Base-by-base conservation (phyloP, 2,329 filamentous ascomycete species). In the Pseudogymnoascus sp. region DNA sequence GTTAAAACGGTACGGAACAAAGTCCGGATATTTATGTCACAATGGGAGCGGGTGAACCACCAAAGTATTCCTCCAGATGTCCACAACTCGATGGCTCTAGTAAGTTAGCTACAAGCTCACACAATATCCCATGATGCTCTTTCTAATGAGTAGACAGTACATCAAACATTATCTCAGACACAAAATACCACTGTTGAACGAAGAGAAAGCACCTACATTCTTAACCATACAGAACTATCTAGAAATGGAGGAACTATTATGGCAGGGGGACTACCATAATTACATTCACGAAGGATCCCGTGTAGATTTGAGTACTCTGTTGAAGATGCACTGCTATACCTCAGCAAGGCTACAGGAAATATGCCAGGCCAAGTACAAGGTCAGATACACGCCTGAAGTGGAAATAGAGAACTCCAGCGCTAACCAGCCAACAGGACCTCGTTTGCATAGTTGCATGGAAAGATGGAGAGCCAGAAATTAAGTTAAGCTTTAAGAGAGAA, bases 281-380 rank as follows among this genome's bases (percentile, higher is more conserved):
- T 67, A 64, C 18, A 38, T 64, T 23, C 23, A 65, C 45, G 43
- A 67, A 67, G 41, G 43, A 35, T 67, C 31, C 58, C 45, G 55
- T 64, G 28, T 67, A 33, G 52, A 67, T 63, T 63, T 63, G 25
- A 67, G 63, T 64, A 23, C 55, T 52, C 21, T 67, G 14, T 64
- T 67, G 8, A 67, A 67, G 61, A 62, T 67, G 16, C 28, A 67
- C 63, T 65, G 33, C 43, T 65, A 67, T 67, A 65, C 52, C 63
- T 63, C 35, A 63, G 43, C 28, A 65, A 66, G 61, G 61, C 59
- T 66, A 65, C 18, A 65, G 18, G 65, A 66, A 63, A 66, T 65
- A 67, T 67, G 18, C 28, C 62, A 67, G 59, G 61, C 55, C 28
- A 64, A 6, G 55, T 67, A 61, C n/a, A 65, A 64, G 52, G 62